These are phyloP conservation scores for Fusarium abutilonis DNA, from an alignment of 2,329 filamentous ascomycete species.

Conservation along the genomic window DNA sequence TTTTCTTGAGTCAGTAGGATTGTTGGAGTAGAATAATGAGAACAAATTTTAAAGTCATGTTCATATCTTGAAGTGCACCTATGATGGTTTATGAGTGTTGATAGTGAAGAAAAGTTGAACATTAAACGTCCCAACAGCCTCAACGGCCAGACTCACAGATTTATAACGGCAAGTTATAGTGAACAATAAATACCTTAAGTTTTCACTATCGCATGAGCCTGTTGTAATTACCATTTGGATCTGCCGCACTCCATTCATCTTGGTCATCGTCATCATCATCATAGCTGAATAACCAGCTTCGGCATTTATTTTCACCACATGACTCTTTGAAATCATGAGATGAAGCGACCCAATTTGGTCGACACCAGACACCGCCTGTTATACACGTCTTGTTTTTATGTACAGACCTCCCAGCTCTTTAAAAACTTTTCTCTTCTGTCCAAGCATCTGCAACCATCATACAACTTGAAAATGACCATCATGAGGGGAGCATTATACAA, in stretches of 20 bases:
- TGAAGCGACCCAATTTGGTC: constrained; percentile 11
- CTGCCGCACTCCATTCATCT: not conserved
- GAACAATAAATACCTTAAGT: not conserved
- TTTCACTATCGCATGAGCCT: not conserved
- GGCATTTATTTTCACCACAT: constrained; percentile 15
- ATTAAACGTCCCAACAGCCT: too few species aligned
- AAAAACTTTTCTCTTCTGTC: constrained; percentile 34
- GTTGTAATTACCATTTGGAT: too few species aligned
- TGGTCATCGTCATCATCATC: too few species aligned
- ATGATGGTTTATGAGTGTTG: not conserved
- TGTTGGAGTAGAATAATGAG: constrained; percentile 41
- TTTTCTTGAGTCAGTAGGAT: constrained; percentile 38
- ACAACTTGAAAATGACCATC: constrained; percentile 46
- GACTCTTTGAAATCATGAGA: constrained; percentile 7
- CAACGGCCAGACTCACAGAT: too few species aligned
- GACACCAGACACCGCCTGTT: constrained; percentile 25
- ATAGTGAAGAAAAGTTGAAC: too few species aligned
- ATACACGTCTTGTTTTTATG: constrained; percentile 40
- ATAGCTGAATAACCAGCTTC: constrained; percentile 22
- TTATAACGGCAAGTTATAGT: too few species aligned
- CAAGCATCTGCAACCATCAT: constrained; percentile 37
- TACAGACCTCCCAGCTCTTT: constrained; percentile 40
- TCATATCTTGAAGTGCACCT: not conserved
- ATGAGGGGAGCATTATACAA: constrained; percentile 60
- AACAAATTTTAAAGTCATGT: constrained; percentile 39